These are phyloP conservation scores for Suillus placidus DNA, from an alignment of 768 basidiomycete genomes.

Conservation along the genomic window DNA sequence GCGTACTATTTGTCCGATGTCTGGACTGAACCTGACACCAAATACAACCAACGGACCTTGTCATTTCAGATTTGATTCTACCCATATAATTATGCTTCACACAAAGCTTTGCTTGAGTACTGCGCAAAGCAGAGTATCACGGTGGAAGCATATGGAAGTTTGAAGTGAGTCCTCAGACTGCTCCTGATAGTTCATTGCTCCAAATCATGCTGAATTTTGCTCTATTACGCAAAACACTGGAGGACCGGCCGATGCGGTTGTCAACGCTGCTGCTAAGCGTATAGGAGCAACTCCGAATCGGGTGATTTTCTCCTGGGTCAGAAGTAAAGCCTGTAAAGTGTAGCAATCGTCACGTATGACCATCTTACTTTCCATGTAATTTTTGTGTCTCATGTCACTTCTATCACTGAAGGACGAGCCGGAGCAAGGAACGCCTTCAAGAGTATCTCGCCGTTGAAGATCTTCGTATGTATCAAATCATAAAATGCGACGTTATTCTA, in stretches of 20 bases:
- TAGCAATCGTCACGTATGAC: slow-evolving; percentile 63
- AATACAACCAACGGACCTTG: background rate
- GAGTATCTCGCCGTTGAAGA: slow-evolving; percentile 72
- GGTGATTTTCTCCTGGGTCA: slow-evolving; percentile 71
- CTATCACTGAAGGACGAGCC: slow-evolving; percentile 51
- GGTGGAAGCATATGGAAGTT: slow-evolving; percentile 66
- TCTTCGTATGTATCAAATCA: slow-evolving; percentile 39
- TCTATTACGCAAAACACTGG: slow-evolving; percentile 62
- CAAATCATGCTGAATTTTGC: background rate
- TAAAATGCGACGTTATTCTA: background rate
- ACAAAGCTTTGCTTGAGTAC: slow-evolving; percentile 56
- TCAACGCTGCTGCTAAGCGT: slow-evolving; percentile 54
- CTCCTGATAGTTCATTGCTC: slow-evolving; percentile 25
- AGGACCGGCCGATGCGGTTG: slow-evolving; percentile 63
- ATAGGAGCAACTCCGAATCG: slow-evolving; percentile 61
- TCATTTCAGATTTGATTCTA: slow-evolving; percentile 63
- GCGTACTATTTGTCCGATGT: too few relatives aligned
- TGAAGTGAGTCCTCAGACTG: slow-evolving; percentile 48
- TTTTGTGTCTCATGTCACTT: slow-evolving; percentile 8
- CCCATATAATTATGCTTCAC: slow-evolving; percentile 71
- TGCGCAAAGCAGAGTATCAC: slow-evolving; percentile 61
- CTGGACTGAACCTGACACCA: slow-evolving; percentile 7
- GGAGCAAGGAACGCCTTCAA: slow-evolving; percentile 58
- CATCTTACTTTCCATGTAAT: background rate
- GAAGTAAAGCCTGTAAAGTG: slow-evolving; percentile 67